Conservation (phyloP, 164 flowering plant species). For the Magnolia changhungtana region DNA sequence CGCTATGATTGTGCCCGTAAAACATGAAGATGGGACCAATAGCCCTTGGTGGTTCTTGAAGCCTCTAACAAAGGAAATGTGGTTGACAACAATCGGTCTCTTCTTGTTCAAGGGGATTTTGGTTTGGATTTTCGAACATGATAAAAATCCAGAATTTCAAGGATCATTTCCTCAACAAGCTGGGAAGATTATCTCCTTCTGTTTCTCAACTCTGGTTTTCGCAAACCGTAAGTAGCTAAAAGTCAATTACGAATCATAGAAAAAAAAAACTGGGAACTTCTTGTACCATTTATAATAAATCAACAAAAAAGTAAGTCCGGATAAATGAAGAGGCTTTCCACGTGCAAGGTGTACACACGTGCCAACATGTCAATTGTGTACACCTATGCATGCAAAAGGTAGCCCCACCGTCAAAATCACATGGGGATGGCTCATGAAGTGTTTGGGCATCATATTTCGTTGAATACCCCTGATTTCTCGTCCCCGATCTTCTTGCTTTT, state of each 20-base stretch:
- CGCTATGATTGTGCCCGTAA: slow-evolving; percentile 6
- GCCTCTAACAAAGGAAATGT: slow-evolving; percentile 5
- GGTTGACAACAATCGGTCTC: slow-evolving; percentile 1
- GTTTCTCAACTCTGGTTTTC: slow-evolving; percentile 10
- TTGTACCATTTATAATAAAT: too few relatives aligned
- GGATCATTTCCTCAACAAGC: background rate
- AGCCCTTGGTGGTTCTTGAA: slow-evolving; percentile 1
- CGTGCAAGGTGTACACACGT: too few relatives aligned
- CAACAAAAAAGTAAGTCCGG: too few relatives aligned
- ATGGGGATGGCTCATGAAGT: too few relatives aligned
- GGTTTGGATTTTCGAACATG: slow-evolving; percentile 9
- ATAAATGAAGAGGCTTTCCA: too few relatives aligned
- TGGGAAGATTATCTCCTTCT: slow-evolving; percentile 6
- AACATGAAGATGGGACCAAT: background rate
- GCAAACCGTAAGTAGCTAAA: slow-evolving; percentile 3
- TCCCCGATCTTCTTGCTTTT: background rate
- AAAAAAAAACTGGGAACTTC: too few relatives aligned
- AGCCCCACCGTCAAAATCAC: too few relatives aligned
- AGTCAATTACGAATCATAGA: too few relatives aligned
- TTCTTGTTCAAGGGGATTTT: slow-evolving; percentile 5
- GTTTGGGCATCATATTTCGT: too few relatives aligned
- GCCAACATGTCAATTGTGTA: too few relatives aligned
- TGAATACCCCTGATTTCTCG: too few relatives aligned
- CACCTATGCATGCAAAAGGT: too few relatives aligned
- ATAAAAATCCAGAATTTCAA: slow-evolving; percentile 4